Percentiles rank a stretch among this genome's conserved stretches.
Evolutionary conservation across 345 rosid genomes (phyloP).

Genomic region (Hibiscus trionum): DNA sequence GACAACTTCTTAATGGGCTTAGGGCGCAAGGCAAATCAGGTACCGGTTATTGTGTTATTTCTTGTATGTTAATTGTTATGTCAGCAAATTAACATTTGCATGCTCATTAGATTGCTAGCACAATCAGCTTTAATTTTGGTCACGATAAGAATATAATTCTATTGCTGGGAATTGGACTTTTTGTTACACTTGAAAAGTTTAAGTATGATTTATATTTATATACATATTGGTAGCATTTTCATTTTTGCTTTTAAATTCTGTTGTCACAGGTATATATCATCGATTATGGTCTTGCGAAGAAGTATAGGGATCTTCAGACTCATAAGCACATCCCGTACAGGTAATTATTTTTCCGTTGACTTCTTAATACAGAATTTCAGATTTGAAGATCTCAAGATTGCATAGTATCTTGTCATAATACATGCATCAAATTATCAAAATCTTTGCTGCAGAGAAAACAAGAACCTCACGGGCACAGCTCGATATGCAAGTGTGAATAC

Average conservation of each 20-base stretch:
- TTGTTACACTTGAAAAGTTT: not conserved
- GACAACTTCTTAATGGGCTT: slow-evolving; percentile 83
- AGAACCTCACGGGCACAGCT: slow-evolving; percentile 86
- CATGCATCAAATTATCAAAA: not conserved
- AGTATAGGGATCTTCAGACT: slow-evolving; percentile 86
- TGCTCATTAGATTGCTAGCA: slow-evolving; percentile 2
- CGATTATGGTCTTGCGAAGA: slow-evolving; percentile 87
- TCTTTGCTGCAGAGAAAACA: slow-evolving; percentile 54
- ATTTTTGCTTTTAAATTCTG: slow-evolving; percentile 2
- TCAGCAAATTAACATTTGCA: not conserved
- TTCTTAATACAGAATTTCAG: not conserved
- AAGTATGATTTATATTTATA: not conserved
- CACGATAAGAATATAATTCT: not conserved
- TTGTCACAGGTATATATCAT: slow-evolving; percentile 56
- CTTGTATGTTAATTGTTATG: not conserved
- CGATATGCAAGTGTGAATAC: slow-evolving; percentile 90
- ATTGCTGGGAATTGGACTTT: not conserved
- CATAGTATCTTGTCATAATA: not conserved
- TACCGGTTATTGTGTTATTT: slow-evolving; percentile 6
- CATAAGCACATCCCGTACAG: slow-evolving; percentile 83
- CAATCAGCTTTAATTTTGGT: not conserved
- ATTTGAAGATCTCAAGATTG: not conserved
- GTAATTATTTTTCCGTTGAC: slow-evolving; percentile 19
- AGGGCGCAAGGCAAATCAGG: slow-evolving; percentile 86
- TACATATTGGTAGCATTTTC: not conserved